These are phyloP conservation scores for Ochetophila trinervis DNA, from an alignment of 306 rosid species.

Conservation along the genomic window DNA sequence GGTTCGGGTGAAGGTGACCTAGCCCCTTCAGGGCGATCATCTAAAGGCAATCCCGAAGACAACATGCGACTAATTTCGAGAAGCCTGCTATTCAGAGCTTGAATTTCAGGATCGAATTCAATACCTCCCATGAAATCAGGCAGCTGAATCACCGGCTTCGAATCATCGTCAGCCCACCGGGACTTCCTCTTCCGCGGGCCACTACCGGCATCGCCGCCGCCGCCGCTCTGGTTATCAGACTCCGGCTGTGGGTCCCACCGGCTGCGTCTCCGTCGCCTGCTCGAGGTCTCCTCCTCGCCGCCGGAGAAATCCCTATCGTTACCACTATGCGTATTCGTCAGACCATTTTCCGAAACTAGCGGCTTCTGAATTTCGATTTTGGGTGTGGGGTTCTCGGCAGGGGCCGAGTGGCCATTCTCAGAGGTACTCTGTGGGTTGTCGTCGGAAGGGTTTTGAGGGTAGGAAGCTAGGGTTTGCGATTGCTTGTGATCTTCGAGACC, in stretches of 20 bases:
- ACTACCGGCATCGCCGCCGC: slow-evolving; percentile 47
- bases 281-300: slow-evolving; percentile 87
- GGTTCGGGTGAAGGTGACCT: slow-evolving; percentile 98
- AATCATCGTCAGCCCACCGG: slow-evolving; percentile 94
- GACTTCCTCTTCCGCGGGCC: slow-evolving; percentile 82
- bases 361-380: slow-evolving; percentile 37
- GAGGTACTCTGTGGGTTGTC: background rate
- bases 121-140: slow-evolving; percentile 98
- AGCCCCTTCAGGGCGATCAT: slow-evolving; percentile 95
- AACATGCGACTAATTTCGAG: slow-evolving; percentile 92
- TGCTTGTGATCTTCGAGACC: background rate
- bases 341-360: slow-evolving; percentile 63
- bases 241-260: slow-evolving; percentile 99
- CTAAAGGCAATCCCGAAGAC: slow-evolving; percentile 86
- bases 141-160: slow-evolving; percentile 82
- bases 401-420: slow-evolving; percentile 11
- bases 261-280: slow-evolving; percentile 79
- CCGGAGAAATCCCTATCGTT: slow-evolving; percentile 80
- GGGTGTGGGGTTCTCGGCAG: background rate
- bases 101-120: slow-evolving; percentile 94
- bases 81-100: slow-evolving; percentile 85
- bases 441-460: slow-evolving; percentile 1
- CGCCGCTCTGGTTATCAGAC: slow-evolving; percentile 54
- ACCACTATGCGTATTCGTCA: slow-evolving; percentile 70
- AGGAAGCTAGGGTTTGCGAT: slow-evolving; percentile 4